Base-by-base conservation (phyloP, 1,284 basidiomycete genomes). In the Boletus hoseneyae region DNA sequence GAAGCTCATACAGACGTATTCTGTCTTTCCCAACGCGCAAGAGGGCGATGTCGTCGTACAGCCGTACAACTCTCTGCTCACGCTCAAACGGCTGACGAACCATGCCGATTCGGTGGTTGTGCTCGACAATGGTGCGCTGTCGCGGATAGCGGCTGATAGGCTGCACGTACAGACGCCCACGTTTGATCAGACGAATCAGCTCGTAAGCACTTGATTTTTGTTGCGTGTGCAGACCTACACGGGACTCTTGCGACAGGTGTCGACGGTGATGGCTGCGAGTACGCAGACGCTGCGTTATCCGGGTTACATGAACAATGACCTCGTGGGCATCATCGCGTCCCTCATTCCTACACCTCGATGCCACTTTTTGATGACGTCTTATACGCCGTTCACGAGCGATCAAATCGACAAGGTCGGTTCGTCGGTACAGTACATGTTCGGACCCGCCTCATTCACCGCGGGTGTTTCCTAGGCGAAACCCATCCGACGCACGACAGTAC, bases 301-400 rank as follows among this genome's bases (percentile, higher is more conserved):
- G 0, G 92, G 93, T 45, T 99, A 99, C 72, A 99, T 98, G 96
- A 99, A 99, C 77, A 99, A 99, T 63, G 96, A 99, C 66, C 83
- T 97, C 30, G 93, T 97, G 57, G 93, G 95, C 23, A 97, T 99
- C 61, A 90, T 99, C 51, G 94, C 97, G 3, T 95, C 92, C 12
- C 80, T 99, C 47, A 98, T 99, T 59, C 97, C 97, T 3, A 99
- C 97, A 10, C 96, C 97, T n/a, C 80, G 96, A 47, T 98, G 95
- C 63, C 97, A 99, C 72, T 99, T 99, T 79, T 80, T 99, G 51
- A 97, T 96, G 90, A 99, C 97, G n/a, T 94, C 93, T 15, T 99
- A 99, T 64, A 99, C 97, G 4, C 96, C 97, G 0, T 99, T 99
- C 70, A 97, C 95, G 2, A 91, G 90, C 54, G 96, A 98, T 70